A percentile compares a stretch with the other conserved stretches of the same genome.
phyloP scores from a whole-genome alignment of 2,329 filamentous ascomycete genomes.

The Trichoderma polysporum region DNA sequence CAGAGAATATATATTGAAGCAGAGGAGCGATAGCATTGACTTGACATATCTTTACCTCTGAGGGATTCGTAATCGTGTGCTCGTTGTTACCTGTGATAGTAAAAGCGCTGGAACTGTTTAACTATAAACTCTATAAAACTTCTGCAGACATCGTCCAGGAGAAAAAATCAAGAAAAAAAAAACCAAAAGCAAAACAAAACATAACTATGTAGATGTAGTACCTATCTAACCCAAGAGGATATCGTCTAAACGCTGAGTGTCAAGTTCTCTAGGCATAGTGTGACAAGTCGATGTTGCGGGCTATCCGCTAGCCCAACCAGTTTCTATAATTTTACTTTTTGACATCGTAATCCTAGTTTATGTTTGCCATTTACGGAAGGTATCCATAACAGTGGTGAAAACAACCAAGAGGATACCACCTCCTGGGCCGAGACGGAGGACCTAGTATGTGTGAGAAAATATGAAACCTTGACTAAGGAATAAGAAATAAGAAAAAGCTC shows the following conservation, averaged over 20 bases:
- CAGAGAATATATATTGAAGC: neutral
- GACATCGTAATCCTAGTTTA: neutral
- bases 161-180: neutral
- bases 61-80: neutral
- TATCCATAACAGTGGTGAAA: conserved; percentile 87
- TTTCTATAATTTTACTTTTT: conserved; percentile 6
- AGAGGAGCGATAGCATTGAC: neutral
- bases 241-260: conserved; percentile 11
- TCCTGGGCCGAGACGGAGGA: conserved; percentile 53
- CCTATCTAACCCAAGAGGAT: conserved; percentile 10
- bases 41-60: neutral
- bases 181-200: no score
- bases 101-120: neutral
- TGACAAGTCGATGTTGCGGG: neutral
- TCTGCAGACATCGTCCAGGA: neutral
- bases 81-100: neutral
- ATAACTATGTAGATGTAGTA: neutral
- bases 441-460: conserved; percentile 29
- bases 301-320: neutral
- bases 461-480: neutral
- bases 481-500: conserved; percentile 37
- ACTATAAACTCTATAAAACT: neutral
- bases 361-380: conserved; percentile 67
- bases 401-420: conserved; percentile 76
- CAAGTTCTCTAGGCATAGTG: neutral